A percentile compares a stretch with the other conserved stretches of the same genome.
Evolutionary conservation across 768 basidiomycete species (phyloP).

Genomic region (Clitopilus passeckerianus): DNA sequence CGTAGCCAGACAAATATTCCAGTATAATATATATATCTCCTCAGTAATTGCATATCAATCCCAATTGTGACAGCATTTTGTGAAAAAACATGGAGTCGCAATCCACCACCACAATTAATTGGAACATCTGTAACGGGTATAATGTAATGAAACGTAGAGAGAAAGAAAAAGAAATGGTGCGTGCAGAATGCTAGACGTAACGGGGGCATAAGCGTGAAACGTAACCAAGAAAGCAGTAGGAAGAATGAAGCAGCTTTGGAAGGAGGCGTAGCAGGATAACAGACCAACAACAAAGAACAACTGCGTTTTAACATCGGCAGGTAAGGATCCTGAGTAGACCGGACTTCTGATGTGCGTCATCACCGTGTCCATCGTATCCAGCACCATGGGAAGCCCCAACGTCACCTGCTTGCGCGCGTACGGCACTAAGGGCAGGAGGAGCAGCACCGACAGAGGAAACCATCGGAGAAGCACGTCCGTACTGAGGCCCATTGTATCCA

Average conservation of each 20-base stretch:
- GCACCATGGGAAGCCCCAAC: constrained; percentile 59
- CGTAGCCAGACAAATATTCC: too few relatives aligned
- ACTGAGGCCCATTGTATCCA: constrained; percentile 51
- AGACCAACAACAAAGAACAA: constrained; percentile 11
- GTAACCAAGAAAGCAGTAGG: constrained; percentile 16
- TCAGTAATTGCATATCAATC: background rate
- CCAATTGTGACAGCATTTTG: background rate
- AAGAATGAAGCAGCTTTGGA: constrained; percentile 10
- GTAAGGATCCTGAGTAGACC: constrained; percentile 67
- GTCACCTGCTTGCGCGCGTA: constrained; percentile 68
- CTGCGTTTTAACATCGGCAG: constrained; percentile 65
- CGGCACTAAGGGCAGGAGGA: constrained; percentile 68
- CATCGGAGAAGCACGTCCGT: constrained; percentile 83
- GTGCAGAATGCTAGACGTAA: constrained; percentile 18
- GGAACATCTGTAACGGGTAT: constrained; percentile 22
- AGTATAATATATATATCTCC: background rate
- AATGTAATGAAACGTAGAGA: constrained; percentile 17
- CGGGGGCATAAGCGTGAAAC: constrained; percentile 12
- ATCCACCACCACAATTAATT: constrained; percentile 9
- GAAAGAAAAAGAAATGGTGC: constrained; percentile 25
- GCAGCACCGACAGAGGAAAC: constrained; percentile 63
- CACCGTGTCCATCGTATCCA: constrained; percentile 53
- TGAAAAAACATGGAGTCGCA: background rate
- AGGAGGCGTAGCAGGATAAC: constrained; percentile 10
- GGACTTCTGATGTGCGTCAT: constrained; percentile 47